phyloP scores from a whole-genome alignment of 2,329 filamentous ascomycete species.

The Aspergillus persii region DNA sequence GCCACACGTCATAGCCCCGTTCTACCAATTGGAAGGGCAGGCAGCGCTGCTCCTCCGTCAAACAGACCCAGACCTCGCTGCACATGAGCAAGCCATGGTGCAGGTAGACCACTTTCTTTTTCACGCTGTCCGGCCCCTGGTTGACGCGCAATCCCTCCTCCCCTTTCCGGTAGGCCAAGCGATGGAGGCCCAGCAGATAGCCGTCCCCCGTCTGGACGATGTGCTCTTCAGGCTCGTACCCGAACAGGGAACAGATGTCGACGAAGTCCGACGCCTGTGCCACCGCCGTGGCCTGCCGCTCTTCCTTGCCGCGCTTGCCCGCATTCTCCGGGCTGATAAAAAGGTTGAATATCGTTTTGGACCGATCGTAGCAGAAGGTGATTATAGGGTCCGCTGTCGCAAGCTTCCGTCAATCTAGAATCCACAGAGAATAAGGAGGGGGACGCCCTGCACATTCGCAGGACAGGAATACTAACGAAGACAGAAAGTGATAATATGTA shows the following conservation, averaged over 20 bases:
- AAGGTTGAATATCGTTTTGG: constrained; percentile 76
- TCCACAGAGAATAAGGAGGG: no score
- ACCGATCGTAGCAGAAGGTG: constrained; percentile 75
- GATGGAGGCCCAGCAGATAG: constrained; percentile 85
- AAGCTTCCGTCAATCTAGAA: constrained; percentile 16
- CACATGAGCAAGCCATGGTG: constrained; percentile 98
- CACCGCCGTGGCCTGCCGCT: constrained; percentile 70
- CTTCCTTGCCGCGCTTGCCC: constrained; percentile 65
- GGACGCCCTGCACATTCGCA: no score
- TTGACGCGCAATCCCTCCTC: constrained; percentile 81
- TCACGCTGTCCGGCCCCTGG: constrained; percentile 58
- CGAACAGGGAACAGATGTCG: constrained; percentile 87
- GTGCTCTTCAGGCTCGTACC: constrained; percentile 94
- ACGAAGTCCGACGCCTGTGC: constrained; percentile 88
- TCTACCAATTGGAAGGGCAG: constrained; percentile 88
- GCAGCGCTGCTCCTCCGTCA: constrained; percentile 81
- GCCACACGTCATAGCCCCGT: constrained; percentile 92
- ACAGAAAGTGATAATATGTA: constrained; percentile 82
- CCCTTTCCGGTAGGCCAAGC: constrained; percentile 76
- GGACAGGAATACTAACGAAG: constrained; percentile 60
- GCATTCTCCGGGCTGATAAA: constrained; percentile 69
- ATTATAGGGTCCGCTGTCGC: constrained; percentile 72
- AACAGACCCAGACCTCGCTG: constrained; percentile 95
- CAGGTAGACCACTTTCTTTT: constrained; percentile 86
- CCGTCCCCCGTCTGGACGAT: constrained; percentile 93